Conservation (phyloP, 306 rosid species). For the Benincasa hispida region DNA sequence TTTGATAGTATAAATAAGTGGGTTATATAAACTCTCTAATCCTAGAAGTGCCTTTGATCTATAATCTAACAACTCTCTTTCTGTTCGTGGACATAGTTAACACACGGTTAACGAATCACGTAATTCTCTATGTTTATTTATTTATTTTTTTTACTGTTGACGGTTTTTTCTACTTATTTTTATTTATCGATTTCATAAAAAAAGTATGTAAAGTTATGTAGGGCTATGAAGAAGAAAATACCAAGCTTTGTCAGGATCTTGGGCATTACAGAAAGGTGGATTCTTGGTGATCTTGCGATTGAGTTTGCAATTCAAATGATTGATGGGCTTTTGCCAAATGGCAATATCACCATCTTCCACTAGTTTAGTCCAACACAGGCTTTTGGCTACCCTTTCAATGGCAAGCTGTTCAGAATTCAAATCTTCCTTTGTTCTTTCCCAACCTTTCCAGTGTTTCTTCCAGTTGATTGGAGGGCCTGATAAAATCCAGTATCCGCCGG, state of each 20-base stretch:
- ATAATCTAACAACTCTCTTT: too few relatives aligned
- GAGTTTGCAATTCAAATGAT: conserved; percentile 44
- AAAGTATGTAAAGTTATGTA: neutral
- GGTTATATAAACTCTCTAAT: too few relatives aligned
- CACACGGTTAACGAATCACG: too few relatives aligned
- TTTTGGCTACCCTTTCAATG: conserved; percentile 50
- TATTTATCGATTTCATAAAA: too few relatives aligned
- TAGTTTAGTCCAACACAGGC: conserved; percentile 66
- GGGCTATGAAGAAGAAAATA: neutral
- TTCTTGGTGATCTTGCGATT: conserved; percentile 17
- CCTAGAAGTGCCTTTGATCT: too few relatives aligned
- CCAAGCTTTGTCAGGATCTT: conserved; percentile 54
- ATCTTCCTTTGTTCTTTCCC: conserved; percentile 66
- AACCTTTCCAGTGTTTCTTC: conserved; percentile 54
- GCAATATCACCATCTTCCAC: conserved; percentile 56
- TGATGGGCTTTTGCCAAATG: conserved; percentile 67
- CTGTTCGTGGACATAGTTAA: too few relatives aligned
- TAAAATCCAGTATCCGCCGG: conserved; percentile 72
- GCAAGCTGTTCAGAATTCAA: conserved; percentile 45
- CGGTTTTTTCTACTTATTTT: too few relatives aligned
- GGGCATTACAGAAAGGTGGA: conserved; percentile 31
- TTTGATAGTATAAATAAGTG: too few relatives aligned
- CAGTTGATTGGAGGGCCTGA: conserved; percentile 71
- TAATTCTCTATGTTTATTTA: too few relatives aligned
- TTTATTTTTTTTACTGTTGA: too few relatives aligned